Evolutionary conservation across 139 green algal species (phyloP).

Genomic region (Eudorina sp.): DNA sequence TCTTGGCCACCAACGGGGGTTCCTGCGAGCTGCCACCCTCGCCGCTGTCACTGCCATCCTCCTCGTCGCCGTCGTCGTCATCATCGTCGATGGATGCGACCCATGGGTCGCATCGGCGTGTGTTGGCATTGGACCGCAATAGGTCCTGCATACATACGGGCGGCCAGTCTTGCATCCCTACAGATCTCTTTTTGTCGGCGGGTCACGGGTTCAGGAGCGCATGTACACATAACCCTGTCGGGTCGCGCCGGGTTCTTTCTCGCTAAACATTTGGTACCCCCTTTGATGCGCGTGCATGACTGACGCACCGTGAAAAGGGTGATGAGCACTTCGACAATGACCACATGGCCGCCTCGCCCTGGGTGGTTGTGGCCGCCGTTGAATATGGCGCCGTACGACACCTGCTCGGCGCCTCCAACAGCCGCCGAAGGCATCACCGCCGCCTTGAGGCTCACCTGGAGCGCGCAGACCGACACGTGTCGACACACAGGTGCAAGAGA

Average conservation of each 20-base stretch:
- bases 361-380: slow-evolving; percentile 41
- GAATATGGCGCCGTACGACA: neutral
- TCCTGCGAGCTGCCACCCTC: neutral
- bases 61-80: neutral
- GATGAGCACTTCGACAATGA: slow-evolving; percentile 31
- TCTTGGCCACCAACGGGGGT: neutral
- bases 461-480: too few species aligned
- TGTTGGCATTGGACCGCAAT: neutral
- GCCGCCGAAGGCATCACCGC: neutral
- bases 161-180: too few species aligned
- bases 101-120: neutral
- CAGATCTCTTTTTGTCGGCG: too few species aligned
- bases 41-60: neutral
- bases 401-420: neutral
- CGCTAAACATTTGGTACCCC: neutral
- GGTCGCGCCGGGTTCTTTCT: neutral
- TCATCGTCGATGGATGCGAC: neutral
- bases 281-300: neutral
- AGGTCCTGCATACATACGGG: neutral
- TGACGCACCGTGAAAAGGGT: neutral
- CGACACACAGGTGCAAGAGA: too few species aligned
- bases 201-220: neutral
- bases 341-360: slow-evolving; percentile 26
- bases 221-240: neutral
- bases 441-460: slow-evolving; percentile 31